Percentiles rank a stretch among this genome's conserved stretches.
Conservation (phyloP, 257 asterid genomes). For the Przewalskia tangutica region DNA sequence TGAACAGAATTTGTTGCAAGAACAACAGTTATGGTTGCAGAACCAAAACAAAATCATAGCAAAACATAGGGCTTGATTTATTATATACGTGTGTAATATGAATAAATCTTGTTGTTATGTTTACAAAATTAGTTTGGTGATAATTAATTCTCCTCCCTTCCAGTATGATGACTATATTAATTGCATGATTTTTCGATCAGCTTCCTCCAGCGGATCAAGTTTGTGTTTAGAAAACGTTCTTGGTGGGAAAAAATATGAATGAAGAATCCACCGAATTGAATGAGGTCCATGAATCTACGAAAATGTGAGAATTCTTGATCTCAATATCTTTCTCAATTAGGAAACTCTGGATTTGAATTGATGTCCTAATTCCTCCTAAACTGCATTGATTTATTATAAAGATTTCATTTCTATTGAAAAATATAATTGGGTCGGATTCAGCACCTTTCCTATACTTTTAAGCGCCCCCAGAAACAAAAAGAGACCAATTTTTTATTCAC, state of each 20-base stretch:
- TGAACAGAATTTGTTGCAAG: slow-evolving; percentile 37
- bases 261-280: neutral
- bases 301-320: neutral
- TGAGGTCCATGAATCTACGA: neutral
- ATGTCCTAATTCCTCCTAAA: neutral
- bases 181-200: neutral
- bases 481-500: no score
- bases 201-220: neutral
- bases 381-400: neutral
- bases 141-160: neutral
- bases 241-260: neutral
- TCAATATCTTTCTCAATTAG: neutral
- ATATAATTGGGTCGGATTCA: no score
- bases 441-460: no score
- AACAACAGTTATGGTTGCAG: slow-evolving; percentile 67
- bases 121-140: neutral
- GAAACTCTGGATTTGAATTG: neutral
- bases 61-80: slow-evolving; percentile 29
- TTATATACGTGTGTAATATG: neutral
- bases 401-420: neutral
- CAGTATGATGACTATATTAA: neutral
- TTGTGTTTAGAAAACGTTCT: neutral
- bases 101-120: neutral
- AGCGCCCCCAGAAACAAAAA: no score
- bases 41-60: slow-evolving; percentile 66